Base-by-base conservation (phyloP, 352 stramenopile species). In the Pythium phragmiticola region DNA sequence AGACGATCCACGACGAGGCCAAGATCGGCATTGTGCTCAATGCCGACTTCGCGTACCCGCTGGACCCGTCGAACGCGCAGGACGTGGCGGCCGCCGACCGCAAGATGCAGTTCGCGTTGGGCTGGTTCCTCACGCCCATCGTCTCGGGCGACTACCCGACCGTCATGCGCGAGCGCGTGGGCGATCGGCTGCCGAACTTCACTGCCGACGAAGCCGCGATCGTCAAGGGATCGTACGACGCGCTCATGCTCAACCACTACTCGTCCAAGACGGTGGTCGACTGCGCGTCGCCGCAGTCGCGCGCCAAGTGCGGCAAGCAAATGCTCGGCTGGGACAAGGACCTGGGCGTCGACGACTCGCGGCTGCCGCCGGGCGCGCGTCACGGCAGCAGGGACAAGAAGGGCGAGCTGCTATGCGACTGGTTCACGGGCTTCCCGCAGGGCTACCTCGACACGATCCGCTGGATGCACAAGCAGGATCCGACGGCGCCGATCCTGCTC, bases 191-290 rank as follows among this genome's bases (percentile, higher is more conserved):
- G 30, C 94, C 94, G 3, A 56, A 47, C 52, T 98, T 99, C 67
- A 97, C 87, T 28, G 8, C 57, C 2, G 72, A 92, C 7, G 78
- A 98, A 57, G 59, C 77, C 19, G 75, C 70, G 37, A 45, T 90
- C 0, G 57, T 99, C n/a, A 82, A 84, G 36, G 88, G 81, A 23
- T 97, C 88, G 39, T 87, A 85, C 61, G 96, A 99, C 66, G 92
- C 98, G 51, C 84, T 99, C 57, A 97, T 97, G 56, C 71, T 98
- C 4, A 99, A 98, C 70, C 89, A 98, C 73, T 98, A 99, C 74
- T 76, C 70, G n/a, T 82, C 80, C 23, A 81, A 78, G 57, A 60
- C 75, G 6, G 82, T 87, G 46, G 86, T 77, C 0, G 74, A 92
- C 68, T 87, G 77, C 28, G 34, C 55, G 19, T 76, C 66, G 4